phyloP scores from a whole-genome alignment of 345 rosid genomes.

The Cardamine chenopodiifolia region DNA sequence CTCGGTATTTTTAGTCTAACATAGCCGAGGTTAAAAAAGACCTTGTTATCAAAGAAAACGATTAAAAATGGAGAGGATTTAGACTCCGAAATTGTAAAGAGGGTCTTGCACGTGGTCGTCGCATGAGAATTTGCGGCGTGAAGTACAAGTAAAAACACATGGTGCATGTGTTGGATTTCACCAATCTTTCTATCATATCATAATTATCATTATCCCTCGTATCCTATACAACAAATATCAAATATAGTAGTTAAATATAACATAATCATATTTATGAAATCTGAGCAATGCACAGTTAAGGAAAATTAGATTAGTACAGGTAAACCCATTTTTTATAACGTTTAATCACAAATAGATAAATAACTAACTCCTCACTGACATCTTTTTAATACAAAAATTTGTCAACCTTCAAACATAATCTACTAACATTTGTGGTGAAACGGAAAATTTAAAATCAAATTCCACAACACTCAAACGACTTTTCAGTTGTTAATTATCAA shows the following conservation, averaged over 20 bases:
- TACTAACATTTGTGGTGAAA: background rate
- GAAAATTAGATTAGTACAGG: no score
- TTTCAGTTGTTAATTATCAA: background rate
- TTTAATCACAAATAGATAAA: background rate
- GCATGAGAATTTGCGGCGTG: conserved; percentile 30
- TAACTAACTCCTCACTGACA: background rate
- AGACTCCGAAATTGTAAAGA: background rate
- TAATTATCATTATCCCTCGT: background rate
- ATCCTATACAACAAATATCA: background rate
- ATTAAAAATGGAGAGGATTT: background rate
- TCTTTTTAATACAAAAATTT: background rate
- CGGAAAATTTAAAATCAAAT: background rate
- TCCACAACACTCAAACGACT: background rate
- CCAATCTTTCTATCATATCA: background rate
- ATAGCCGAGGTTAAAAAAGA: background rate
- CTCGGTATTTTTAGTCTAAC: conserved; percentile 6
- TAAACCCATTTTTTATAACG: background rate
- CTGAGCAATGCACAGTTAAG: background rate
- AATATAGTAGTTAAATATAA: background rate
- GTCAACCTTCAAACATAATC: background rate
- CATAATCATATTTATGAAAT: background rate
- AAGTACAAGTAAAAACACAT: no score
- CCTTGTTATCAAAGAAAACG: conserved; percentile 3
- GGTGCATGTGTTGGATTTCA: conserved; percentile 22
- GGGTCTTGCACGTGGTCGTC: conserved; percentile 32